Percentiles rank a stretch among this genome's conserved stretches.
phyloP scores from a whole-genome alignment of 1,284 basidiomycete genomes.

The Anthracocystis setariae region DNA sequence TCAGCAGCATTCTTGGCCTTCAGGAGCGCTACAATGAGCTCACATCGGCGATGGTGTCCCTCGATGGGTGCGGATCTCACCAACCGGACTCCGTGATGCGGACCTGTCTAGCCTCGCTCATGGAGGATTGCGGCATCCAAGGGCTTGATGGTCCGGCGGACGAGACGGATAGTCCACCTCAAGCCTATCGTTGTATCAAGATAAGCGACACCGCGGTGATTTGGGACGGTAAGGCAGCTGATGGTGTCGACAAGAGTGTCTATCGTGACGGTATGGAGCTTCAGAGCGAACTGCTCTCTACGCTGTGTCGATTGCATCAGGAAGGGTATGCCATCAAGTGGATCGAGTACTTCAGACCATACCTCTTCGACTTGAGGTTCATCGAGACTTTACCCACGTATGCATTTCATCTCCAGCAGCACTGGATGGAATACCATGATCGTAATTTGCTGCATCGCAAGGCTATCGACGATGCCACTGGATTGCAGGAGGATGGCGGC shows the following conservation, averaged over 20 bases:
- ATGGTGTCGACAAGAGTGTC: neutral
- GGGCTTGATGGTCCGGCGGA: no score
- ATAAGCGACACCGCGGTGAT: constrained; percentile 8
- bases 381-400: constrained; percentile 37
- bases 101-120: constrained; percentile 17
- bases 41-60: neutral
- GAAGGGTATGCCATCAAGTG: constrained; percentile 29
- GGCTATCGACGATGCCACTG: neutral
- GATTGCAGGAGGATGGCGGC: no score
- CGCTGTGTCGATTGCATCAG: constrained; percentile 19
- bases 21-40: constrained; percentile 10
- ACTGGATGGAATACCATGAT: constrained; percentile 54
- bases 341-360: constrained; percentile 32
- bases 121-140: constrained; percentile 19
- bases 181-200: constrained; percentile 5
- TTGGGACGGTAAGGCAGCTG: neutral
- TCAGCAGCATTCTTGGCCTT: constrained; percentile 1
- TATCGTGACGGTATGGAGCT: neutral
- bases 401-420: constrained; percentile 33
- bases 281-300: constrained; percentile 7
- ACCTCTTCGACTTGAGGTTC: constrained; percentile 2
- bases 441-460: constrained; percentile 33
- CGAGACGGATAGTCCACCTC: neutral
- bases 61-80: neutral
- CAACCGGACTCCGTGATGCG: constrained; percentile 1